phyloP scores from a whole-genome alignment of 2,329 filamentous ascomycete genomes.

The Ramularia collo-cygni region DNA sequence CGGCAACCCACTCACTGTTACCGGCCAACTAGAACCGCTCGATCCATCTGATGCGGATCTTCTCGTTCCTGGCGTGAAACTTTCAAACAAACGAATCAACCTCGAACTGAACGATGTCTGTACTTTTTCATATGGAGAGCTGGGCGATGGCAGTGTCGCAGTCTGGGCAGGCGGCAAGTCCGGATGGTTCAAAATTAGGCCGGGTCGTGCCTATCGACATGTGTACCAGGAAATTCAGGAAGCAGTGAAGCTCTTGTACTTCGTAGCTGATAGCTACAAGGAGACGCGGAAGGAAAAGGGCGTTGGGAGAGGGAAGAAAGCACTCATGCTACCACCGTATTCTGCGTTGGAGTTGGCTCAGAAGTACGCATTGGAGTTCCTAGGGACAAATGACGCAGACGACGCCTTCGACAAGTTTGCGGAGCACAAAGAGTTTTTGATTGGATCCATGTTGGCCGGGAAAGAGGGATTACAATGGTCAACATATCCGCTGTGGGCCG shows the following conservation, averaged over 20 bases:
- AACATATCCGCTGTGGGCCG: slow-evolving; percentile 36
- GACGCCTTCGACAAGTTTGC: slow-evolving; percentile 22
- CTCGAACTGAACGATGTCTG: slow-evolving; percentile 47
- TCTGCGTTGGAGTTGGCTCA: slow-evolving; percentile 35
- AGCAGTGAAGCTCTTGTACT: slow-evolving; percentile 59
- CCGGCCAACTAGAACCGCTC: slow-evolving; percentile 52
- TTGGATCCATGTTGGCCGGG: slow-evolving; percentile 39
- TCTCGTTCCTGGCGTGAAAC: slow-evolving; percentile 11
- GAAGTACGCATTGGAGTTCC: slow-evolving; percentile 25
- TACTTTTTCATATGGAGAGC: slow-evolving; percentile 42
- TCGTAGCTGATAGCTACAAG: slow-evolving; percentile 51
- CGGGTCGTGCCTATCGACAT: slow-evolving; percentile 49
- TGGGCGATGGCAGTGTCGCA: slow-evolving; percentile 51
- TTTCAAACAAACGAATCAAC: slow-evolving; percentile 31
- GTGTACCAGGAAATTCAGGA: slow-evolving; percentile 56
- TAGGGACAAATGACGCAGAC: slow-evolving; percentile 17
- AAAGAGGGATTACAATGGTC: slow-evolving; percentile 41
- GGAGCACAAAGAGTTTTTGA: slow-evolving; percentile 35
- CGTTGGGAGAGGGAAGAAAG: slow-evolving; percentile 32
- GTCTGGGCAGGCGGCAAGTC: slow-evolving; percentile 60
- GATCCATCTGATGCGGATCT: slow-evolving; percentile 33
- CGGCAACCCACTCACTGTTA: slow-evolving; percentile 55
- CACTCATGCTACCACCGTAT: slow-evolving; percentile 22
- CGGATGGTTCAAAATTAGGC: slow-evolving; percentile 63
- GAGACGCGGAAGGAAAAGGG: slow-evolving; percentile 13